Evolutionary conservation across 2,329 filamentous ascomycete species (phyloP).

Genomic region (Penicillium occitanis): DNA sequence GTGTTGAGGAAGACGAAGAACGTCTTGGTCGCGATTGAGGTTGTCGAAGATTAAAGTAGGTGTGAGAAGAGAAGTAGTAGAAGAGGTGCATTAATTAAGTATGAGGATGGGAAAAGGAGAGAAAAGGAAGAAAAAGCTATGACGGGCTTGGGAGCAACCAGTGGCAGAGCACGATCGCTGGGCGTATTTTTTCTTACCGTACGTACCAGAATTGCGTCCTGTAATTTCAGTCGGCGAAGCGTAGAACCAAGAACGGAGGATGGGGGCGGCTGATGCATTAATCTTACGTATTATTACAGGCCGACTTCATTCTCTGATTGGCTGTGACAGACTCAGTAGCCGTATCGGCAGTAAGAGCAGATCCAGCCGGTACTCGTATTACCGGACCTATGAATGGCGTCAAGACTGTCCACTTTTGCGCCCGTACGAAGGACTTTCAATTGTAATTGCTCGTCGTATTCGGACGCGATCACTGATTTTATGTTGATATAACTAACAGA

Average conservation of each 20-base stretch:
- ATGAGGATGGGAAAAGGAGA: slow-evolving; percentile 1
- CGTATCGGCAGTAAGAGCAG: background rate
- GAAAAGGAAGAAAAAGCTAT: slow-evolving; percentile 15
- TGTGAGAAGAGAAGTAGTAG: background rate
- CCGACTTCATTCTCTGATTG: background rate
- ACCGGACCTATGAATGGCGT: background rate
- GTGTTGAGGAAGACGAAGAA: slow-evolving; percentile 16
- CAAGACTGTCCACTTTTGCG: slow-evolving; percentile 2
- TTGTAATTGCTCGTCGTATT: background rate
- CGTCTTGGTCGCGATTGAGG: slow-evolving; percentile 14
- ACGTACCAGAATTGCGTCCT: background rate
- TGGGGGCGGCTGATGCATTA: background rate
- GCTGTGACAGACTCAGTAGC: background rate
- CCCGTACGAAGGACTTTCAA: background rate
- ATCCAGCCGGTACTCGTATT: slow-evolving; percentile 14
- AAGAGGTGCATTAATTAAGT: slow-evolving; percentile 6
- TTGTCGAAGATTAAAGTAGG: background rate
- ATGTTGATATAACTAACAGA: background rate
- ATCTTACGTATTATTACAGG: slow-evolving; percentile 1
- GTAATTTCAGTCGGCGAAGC: background rate
- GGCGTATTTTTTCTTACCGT: background rate
- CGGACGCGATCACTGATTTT: background rate
- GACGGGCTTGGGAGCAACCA: slow-evolving; percentile 4
- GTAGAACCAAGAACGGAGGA: background rate
- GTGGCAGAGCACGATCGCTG: slow-evolving; percentile 6